These are phyloP conservation scores for Metschnikowia henanensis DNA, from an alignment of 805 yeast species.

Conservation along the genomic window DNA sequence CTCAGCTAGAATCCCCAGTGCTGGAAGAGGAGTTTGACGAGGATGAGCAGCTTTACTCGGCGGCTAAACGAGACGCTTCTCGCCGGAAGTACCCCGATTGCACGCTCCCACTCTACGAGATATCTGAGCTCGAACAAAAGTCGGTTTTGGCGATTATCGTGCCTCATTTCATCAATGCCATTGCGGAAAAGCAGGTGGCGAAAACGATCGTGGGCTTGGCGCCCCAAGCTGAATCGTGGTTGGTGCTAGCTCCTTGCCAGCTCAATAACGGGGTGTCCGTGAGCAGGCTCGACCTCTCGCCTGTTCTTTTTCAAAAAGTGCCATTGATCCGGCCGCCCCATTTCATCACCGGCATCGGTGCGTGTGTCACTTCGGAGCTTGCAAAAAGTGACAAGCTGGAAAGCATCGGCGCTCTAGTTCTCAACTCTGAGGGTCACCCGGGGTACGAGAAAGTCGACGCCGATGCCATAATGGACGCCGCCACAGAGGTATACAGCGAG, in stretches of 20 bases:
- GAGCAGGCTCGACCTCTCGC: constrained; percentile 21
- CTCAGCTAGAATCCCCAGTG: constrained; percentile 15
- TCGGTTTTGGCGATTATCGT: constrained; percentile 22
- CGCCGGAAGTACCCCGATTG: constrained; percentile 23
- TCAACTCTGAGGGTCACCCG: constrained; percentile 62
- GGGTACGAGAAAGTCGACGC: constrained; percentile 56
- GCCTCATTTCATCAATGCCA: constrained; percentile 38
- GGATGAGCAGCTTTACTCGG: constrained; percentile 49
- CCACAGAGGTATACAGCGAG: constrained; percentile 4
- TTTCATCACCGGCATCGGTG: constrained; percentile 57
- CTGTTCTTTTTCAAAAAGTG: constrained; percentile 12
- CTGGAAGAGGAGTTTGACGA: constrained; percentile 45
- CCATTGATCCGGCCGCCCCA: constrained; percentile 56
- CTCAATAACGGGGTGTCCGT: constrained; percentile 32
- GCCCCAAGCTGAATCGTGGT: constrained; percentile 21
- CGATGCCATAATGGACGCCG: constrained; percentile 40
- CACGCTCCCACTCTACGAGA: constrained; percentile 21
- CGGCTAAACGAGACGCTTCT: constrained; percentile 24
- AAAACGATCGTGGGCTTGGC: constrained; percentile 19
- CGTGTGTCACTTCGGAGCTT: constrained; percentile 38
- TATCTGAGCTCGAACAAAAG: background rate
- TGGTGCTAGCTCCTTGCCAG: constrained; percentile 37
- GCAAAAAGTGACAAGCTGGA: background rate
- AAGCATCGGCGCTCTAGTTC: constrained; percentile 23
- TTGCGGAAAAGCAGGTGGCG: constrained; percentile 34